Evolutionary conservation across 2,329 filamentous ascomycete species (phyloP).

Genomic region (Ciborinia camelliae): DNA sequence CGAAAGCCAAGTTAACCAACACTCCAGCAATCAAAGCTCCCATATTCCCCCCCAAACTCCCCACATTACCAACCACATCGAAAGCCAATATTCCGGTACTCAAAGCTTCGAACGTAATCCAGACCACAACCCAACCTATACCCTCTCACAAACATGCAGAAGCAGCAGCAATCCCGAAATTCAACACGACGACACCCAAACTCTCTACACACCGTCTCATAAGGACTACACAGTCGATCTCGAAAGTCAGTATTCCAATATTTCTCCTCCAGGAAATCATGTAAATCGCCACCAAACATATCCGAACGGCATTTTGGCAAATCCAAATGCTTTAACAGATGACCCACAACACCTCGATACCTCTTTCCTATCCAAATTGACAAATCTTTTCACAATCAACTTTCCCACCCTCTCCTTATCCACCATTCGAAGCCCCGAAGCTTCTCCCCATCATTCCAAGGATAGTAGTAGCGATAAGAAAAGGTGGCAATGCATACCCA

Average conservation of each 20-base stretch:
- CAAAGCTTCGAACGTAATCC: background rate
- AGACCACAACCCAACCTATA: background rate
- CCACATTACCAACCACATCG: background rate
- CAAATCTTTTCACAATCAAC: no score
- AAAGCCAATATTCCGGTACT: no score
- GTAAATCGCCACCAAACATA: accelerated
- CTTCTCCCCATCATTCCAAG: background rate
- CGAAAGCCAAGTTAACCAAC: background rate
- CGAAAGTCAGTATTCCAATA: background rate
- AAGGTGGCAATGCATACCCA: background rate
- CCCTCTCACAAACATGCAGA: background rate
- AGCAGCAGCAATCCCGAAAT: background rate
- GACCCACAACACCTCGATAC: no score
- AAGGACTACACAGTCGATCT: background rate
- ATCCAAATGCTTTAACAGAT: no score
- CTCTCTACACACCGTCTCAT: no score
- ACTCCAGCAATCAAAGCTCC: background rate
- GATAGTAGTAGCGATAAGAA: background rate
- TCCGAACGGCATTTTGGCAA: no score
- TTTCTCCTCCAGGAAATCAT: no score
- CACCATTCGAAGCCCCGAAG: no score
- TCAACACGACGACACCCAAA: background rate
- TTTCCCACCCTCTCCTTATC: no score
- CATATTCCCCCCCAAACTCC: background rate
- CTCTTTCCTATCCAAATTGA: no score